Percentiles rank a stretch among this genome's conserved stretches.
Conservation (phyloP, 202 grass and related monocot genomes). For the Zizania palustris region DNA sequence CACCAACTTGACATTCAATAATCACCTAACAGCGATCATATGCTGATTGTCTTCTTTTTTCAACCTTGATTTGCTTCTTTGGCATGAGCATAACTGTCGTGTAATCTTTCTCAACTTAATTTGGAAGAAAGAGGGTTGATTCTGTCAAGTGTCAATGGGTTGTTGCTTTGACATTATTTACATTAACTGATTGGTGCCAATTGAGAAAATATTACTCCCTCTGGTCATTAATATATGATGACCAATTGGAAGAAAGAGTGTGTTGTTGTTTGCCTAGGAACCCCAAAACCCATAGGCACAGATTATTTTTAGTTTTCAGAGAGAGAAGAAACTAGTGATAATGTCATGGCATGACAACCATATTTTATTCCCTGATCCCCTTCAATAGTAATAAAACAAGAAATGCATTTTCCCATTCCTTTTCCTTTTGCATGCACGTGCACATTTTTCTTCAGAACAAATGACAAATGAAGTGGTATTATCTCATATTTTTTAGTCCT, state of each 20-base stretch:
- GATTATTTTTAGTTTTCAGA: not conserved
- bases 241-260: no score
- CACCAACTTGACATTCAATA: slow-evolving; percentile 18
- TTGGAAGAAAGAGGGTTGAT: not conserved
- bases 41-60: not conserved
- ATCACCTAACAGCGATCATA: slow-evolving; percentile 12
- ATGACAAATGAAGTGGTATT: not conserved
- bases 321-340: not conserved
- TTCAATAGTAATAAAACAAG: no score
- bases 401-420: not conserved
- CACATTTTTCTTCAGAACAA: not conserved
- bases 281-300: no score
- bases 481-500: not conserved
- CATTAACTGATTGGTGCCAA: not conserved
- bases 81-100: not conserved
- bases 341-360: not conserved
- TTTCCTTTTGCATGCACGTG: not conserved
- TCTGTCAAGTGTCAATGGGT: not conserved
- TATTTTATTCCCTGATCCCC: not conserved
- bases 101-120: not conserved
- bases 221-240: no score
- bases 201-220: not conserved
- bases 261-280: no score
- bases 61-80: slow-evolving; percentile 6
- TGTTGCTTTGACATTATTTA: slow-evolving; percentile 1